Conservation (phyloP, 1,139 yeast species). For the Candida buenavistaensis region DNA sequence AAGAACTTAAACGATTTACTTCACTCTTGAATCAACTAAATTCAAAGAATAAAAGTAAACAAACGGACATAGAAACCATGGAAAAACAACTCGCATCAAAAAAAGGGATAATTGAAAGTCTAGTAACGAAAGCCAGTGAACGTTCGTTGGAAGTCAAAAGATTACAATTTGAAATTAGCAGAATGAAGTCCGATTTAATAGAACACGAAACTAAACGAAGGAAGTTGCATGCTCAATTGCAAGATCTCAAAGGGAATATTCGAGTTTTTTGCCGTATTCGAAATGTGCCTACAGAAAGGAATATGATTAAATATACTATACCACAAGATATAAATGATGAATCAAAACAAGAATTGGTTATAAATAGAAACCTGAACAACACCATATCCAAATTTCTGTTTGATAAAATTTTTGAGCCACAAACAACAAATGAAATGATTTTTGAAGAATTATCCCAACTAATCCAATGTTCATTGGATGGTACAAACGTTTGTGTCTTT, state of each 20-base stretch:
- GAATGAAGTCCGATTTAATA: conserved; percentile 16
- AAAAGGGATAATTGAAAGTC: background rate
- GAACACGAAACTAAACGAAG: conserved; percentile 43
- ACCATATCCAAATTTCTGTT: conserved; percentile 51
- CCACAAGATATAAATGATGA: conserved; percentile 49
- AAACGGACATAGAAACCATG: conserved; percentile 7
- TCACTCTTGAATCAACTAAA: conserved; percentile 8
- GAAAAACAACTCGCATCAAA: background rate
- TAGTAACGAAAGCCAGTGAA: conserved; percentile 1
- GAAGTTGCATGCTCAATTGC: conserved; percentile 70
- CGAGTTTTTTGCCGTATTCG: conserved; percentile 87
- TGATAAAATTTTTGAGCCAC: conserved; percentile 72
- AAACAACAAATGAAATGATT: conserved; percentile 56
- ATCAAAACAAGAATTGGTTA: conserved; percentile 49
- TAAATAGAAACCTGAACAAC: conserved; percentile 26
- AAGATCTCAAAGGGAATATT: conserved; percentile 88
- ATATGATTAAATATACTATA: conserved; percentile 35
- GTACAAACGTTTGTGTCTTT: conserved; percentile 88
- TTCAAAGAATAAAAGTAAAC: conserved; percentile 11
- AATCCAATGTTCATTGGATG: conserved; percentile 88
- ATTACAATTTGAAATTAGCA: conserved; percentile 19
- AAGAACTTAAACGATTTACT: conserved; percentile 8
- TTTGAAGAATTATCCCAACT: conserved; percentile 86
- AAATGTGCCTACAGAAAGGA: conserved; percentile 45
- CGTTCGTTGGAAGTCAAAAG: conserved; percentile 6